Conservation (phyloP, 2,329 filamentous ascomycete genomes). For the Pseudogymnoascus sp. region DNA sequence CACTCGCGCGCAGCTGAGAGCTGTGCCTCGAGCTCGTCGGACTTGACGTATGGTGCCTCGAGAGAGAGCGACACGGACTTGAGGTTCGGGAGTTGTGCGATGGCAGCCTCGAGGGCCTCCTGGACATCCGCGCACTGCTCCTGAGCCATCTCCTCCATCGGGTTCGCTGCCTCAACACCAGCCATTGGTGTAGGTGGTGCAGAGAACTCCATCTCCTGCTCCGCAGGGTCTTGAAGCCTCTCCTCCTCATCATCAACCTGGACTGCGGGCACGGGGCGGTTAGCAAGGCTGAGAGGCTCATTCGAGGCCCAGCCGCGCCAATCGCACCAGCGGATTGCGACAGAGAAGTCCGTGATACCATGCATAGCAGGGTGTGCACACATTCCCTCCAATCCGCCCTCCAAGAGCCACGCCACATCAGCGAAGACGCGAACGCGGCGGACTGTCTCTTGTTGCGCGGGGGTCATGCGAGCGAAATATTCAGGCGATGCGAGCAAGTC, state of each 20-base stretch:
- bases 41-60: constrained; percentile 3
- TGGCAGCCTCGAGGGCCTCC: background rate
- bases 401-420: background rate
- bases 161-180: background rate
- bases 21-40: background rate
- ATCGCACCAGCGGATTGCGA: constrained; percentile 1
- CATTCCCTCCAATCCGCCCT: background rate
- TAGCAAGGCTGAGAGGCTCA: background rate
- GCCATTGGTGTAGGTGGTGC: background rate
- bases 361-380: background rate
- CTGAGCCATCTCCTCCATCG: background rate
- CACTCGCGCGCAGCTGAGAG: background rate
- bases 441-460: background rate
- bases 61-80: background rate
- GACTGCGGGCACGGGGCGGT: background rate
- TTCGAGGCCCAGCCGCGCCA: constrained; percentile 5
- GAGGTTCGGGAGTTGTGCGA: background rate
- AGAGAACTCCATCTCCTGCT: constrained; percentile 4
- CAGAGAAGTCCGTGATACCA: background rate
- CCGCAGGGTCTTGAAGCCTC: background rate
- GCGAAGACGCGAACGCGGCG: background rate
- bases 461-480: background rate
- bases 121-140: background rate
- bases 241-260: constrained; percentile 1
- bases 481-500: background rate